Base-by-base conservation (phyloP, 2,329 filamentous ascomycete genomes). In the Botrytis sinoallii region DNA sequence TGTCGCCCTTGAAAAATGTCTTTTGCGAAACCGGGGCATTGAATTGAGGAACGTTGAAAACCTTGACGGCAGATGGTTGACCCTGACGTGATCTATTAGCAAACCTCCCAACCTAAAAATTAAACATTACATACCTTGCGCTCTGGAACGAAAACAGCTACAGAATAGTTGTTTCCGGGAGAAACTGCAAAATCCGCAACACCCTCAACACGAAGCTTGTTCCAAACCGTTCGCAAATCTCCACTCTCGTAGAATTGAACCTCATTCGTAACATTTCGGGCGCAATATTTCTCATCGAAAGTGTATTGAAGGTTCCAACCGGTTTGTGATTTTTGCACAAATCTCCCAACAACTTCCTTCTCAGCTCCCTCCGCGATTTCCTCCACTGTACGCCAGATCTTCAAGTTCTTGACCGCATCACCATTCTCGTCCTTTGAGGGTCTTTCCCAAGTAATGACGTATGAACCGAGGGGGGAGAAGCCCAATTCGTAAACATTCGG, bases 1-100 rank as follows among this genome's bases (percentile, higher is more conserved):
- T 98, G 86, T 99, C 96, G 76, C 95, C 95, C 86, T 99, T 99
- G 90, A 94, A 99, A 82, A 99, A 99, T 1, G 92, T 98, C 90
- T 99, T 99, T 83, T 98, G 95, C 57, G 95, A 98, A 68, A 97
- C 91, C 7, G 95, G 91, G 71, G 85, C 86, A 76, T 85, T 88
- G 84, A 98, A 98, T 79, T 96, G 88, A 60, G 96, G 95, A 52
- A 98, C 93, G 78, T 95, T 94, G 86, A 92, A 99, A 75, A 98
- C 93, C 84, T 97, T 97, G 83, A 98, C 94, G 2, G 93, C 89
- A 72, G 96, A 95, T 52, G 96, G 96, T 88, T 95, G 93, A 70
- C 96, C 95, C 93, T 97, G 77, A n/a, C 72, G 71, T 38, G 25
- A 42, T 29, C 64, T 32, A 71, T 82, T 77, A 81, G 76, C 70